phyloP scores from a whole-genome alignment of 441 rosid species.

The Oxalis stricta region DNA sequence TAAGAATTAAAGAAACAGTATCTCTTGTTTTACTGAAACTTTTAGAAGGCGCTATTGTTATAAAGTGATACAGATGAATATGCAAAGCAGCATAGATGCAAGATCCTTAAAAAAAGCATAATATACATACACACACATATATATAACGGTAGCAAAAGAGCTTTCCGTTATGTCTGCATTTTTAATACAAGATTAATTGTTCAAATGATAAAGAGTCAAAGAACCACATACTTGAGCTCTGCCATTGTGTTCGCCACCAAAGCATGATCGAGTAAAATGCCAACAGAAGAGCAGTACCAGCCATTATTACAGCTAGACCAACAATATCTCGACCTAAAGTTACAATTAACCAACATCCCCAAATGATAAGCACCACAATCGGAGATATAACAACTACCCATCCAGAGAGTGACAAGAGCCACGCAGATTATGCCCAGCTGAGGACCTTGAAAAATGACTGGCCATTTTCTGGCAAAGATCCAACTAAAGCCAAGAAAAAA shows the following conservation, averaged over 20 bases:
- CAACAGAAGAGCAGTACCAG: conserved; percentile 89
- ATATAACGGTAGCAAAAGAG: too few relatives aligned
- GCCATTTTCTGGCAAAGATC: conserved; percentile 99
- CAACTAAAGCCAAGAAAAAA: conserved; percentile 57
- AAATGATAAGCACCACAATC: conserved; percentile 58
- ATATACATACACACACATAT: too few relatives aligned
- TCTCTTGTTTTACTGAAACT: too few relatives aligned
- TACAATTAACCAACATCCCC: conserved; percentile 87
- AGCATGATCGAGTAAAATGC: conserved; percentile 99
- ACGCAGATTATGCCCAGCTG: conserved; percentile 76
- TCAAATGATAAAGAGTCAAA: conserved; percentile 1
- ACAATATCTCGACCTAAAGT: conserved; percentile 75
- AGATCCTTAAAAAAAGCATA: too few relatives aligned
- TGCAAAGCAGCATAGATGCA: neutral
- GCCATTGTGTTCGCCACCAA: conserved; percentile 99
- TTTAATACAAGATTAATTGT: neutral
- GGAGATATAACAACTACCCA: conserved; percentile 90
- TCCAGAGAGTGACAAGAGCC: conserved; percentile 54
- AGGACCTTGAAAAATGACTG: conserved; percentile 71
- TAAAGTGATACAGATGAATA: too few relatives aligned
- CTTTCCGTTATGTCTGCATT: neutral
- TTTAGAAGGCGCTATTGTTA: too few relatives aligned
- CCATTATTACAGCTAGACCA: conserved; percentile 96
- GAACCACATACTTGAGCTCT: conserved; percentile 79
- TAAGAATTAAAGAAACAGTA: too few relatives aligned